Evolutionary conservation across 2,329 filamentous ascomycete species (phyloP).

Genomic region (Calonectria fujianensis): DNA sequence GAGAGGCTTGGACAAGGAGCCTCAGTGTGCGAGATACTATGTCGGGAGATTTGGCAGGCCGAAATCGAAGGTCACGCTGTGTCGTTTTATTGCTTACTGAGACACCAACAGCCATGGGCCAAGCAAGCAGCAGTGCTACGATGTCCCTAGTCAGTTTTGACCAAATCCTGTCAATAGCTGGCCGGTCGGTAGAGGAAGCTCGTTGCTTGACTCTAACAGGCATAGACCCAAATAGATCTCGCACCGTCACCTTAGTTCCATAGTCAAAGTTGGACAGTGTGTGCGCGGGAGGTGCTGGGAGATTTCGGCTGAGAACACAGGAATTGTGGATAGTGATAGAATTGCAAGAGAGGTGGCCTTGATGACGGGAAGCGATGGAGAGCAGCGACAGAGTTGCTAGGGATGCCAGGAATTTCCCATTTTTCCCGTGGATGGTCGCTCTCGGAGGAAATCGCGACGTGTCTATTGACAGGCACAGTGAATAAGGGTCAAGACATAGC

Average conservation of each 20-base stretch:
- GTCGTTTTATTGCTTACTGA: constrained; percentile 71
- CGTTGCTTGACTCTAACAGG: constrained; percentile 92
- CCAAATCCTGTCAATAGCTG: constrained; percentile 78
- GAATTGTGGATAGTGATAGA: constrained; percentile 83
- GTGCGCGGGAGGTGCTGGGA: constrained; percentile 76
- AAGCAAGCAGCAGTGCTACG: constrained; percentile 82
- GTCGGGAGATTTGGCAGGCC: constrained; percentile 50
- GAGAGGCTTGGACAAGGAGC: constrained; percentile 79
- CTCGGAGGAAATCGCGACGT: constrained; percentile 82
- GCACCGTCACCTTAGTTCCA: constrained; percentile 85
- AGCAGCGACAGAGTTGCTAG: constrained; percentile 85
- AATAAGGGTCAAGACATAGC: neutral
- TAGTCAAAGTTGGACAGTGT: constrained; percentile 73
- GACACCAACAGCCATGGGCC: constrained; percentile 74
- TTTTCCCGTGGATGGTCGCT: constrained; percentile 75
- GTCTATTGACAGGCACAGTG: constrained; percentile 68
- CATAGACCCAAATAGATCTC: constrained; percentile 91
- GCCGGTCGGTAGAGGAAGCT: constrained; percentile 71
- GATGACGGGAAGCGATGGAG: constrained; percentile 83
- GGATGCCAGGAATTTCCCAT: constrained; percentile 86
- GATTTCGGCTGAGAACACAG: constrained; percentile 76
- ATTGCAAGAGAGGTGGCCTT: constrained; percentile 75
- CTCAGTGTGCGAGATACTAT: constrained; percentile 59
- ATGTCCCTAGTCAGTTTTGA: constrained; percentile 75
- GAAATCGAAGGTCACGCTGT: constrained; percentile 63